Percentiles rank a stretch among this genome's conserved stretches.
These are phyloP conservation scores for Arabidopsis hybrid DNA, from an alignment of 441 rosid genomes.

Conservation along the genomic window DNA sequence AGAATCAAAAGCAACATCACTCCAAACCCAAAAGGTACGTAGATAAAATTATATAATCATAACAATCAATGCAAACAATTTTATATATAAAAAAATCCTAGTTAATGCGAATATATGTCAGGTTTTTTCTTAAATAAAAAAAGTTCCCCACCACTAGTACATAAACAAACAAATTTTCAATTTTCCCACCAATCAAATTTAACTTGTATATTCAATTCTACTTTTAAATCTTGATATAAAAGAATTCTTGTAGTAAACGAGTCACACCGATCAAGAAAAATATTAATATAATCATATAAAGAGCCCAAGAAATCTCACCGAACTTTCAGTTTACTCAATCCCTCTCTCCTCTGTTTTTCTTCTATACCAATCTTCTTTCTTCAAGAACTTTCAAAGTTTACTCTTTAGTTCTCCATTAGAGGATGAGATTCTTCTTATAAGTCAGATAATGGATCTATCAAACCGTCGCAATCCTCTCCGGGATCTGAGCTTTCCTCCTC, in stretches of 20 bases:
- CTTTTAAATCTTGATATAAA: background rate
- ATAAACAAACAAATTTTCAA: conserved; percentile 34
- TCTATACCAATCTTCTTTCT: background rate
- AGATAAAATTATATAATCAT: conserved; percentile 4
- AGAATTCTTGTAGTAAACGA: conserved; percentile 27
- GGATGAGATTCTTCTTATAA: conserved; percentile 22
- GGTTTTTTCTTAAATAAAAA: conserved; percentile 9
- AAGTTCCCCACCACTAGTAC: conserved; percentile 29
- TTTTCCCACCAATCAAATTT: conserved; percentile 22
- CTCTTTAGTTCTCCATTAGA: conserved; percentile 16
- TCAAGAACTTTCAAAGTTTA: conserved; percentile 46
- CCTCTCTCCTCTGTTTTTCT: conserved; percentile 36
- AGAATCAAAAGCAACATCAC: conserved; percentile 21
- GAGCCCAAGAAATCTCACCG: conserved; percentile 38
- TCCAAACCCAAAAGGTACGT: conserved; percentile 1
- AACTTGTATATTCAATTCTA: background rate
- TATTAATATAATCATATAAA: conserved; percentile 23
- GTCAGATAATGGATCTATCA: conserved; percentile 39
- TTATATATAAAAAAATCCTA: background rate
- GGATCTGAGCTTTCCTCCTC: conserved; percentile 30
- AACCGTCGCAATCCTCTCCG: conserved; percentile 6
- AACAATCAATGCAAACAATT: background rate
- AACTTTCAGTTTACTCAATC: conserved; percentile 39
- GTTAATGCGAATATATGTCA: conserved; percentile 34
- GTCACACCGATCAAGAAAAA: conserved; percentile 41